Evolutionary conservation across 768 basidiomycete genomes (phyloP).

Genomic region (Solioccasus polychromus): DNA sequence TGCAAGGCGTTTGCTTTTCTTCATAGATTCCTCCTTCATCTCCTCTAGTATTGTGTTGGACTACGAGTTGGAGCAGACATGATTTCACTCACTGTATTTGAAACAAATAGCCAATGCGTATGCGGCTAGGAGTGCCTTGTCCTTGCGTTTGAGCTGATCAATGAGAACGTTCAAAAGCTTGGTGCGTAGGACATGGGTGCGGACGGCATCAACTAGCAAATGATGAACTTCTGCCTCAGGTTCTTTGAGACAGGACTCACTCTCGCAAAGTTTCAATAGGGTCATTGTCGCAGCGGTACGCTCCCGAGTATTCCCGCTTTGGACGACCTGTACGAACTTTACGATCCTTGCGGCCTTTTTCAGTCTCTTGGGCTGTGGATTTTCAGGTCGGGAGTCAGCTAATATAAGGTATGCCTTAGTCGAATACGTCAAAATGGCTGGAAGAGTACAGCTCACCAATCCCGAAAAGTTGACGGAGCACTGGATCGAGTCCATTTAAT

Average conservation of each 20-base stretch:
- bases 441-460: constrained; percentile 2
- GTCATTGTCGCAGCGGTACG: constrained; percentile 26
- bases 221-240: not conserved
- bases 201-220: constrained; percentile 7
- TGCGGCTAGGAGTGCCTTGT: constrained; percentile 18
- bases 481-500: too few species aligned
- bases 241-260: constrained; percentile 1
- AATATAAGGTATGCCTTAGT: not conserved
- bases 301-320: constrained; percentile 4
- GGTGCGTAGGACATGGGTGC: constrained; percentile 5
- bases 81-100: constrained; percentile 11
- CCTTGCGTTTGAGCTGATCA: constrained; percentile 15
- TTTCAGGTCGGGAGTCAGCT: constrained; percentile 5
- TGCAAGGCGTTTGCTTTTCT: constrained; percentile 5
- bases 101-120: constrained; percentile 20
- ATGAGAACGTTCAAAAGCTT: constrained; percentile 10
- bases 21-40: constrained; percentile 13
- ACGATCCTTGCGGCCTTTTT: too few species aligned
- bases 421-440: too few species aligned
- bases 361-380: constrained; percentile 11
- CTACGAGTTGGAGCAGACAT: not conserved
- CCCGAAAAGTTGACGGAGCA: too few species aligned
- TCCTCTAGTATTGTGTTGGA: constrained; percentile 7
- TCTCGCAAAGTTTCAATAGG: constrained; percentile 18
- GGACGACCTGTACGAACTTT: constrained; percentile 5